A percentile compares a stretch with the other conserved stretches of the same genome.
Conservation (phyloP, 768 basidiomycete genomes). For the Amanita phalloides region DNA sequence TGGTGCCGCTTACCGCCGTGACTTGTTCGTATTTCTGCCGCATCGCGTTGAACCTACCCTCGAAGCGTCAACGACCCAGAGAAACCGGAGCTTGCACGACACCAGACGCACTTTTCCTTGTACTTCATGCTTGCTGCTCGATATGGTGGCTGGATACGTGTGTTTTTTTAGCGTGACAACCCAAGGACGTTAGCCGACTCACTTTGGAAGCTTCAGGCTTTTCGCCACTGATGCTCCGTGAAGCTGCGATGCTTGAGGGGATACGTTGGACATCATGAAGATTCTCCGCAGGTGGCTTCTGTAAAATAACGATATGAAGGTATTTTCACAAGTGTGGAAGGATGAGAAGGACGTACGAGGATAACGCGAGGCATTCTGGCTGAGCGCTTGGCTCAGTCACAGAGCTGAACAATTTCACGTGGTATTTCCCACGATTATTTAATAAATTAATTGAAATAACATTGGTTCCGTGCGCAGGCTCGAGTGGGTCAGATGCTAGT, state of each 20-base stretch:
- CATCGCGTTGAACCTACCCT: slow-evolving; percentile 30
- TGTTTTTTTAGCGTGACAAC: background rate
- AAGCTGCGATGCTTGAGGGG: background rate
- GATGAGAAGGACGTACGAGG: background rate
- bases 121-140: slow-evolving; percentile 7
- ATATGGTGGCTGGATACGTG: background rate
- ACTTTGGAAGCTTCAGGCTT: slow-evolving; percentile 1
- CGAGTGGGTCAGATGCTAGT: no score
- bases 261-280: slow-evolving; percentile 2
- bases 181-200: background rate
- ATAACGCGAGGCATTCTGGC: slow-evolving; percentile 5
- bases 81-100: background rate
- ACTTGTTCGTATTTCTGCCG: slow-evolving; percentile 36
- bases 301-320: background rate
- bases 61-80: background rate
- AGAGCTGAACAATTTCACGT: no score
- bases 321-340: no score
- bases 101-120: slow-evolving; percentile 19
- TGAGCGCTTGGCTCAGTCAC: no score
- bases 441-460: no score
- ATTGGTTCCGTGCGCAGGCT: no score
- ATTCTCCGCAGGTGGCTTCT: slow-evolving; percentile 4
- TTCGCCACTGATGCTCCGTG: slow-evolving; percentile 1
- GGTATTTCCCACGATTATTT: no score
- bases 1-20: slow-evolving; percentile 21